phyloP scores from a whole-genome alignment of 371 early-diverging fungal species.

The Synchytrium microbalum region DNA sequence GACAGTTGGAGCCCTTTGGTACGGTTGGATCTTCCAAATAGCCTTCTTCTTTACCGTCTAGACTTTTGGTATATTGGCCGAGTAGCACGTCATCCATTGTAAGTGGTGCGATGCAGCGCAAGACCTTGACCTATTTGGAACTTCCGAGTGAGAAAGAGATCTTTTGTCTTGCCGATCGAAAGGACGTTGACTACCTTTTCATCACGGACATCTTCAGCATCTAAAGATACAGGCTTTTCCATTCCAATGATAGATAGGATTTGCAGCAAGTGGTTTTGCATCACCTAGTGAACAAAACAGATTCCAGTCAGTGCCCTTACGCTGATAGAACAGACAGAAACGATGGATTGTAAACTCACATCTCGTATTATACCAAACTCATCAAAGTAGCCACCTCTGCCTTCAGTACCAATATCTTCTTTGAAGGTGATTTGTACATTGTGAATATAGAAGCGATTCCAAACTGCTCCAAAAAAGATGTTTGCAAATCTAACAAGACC shows the following conservation, averaged over 20 bases:
- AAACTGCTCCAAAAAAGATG: conserved; percentile 82
- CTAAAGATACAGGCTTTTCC: conserved; percentile 81
- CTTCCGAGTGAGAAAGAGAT: too few species aligned
- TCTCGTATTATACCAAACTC: conserved; percentile 98
- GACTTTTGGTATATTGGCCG: conserved; percentile 75
- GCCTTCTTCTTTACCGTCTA: conserved; percentile 73
- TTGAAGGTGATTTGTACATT: conserved; percentile 98
- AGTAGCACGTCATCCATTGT: conserved; percentile 67
- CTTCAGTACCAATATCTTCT: conserved; percentile 96
- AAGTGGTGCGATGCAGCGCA: conserved; percentile 74
- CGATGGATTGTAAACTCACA: conserved; percentile 40
- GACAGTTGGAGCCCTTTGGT: conserved; percentile 69
- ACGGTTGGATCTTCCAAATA: conserved; percentile 88
- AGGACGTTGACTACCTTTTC: conserved; percentile 54
- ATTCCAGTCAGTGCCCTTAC: not conserved
- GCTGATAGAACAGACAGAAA: conserved; percentile 2
- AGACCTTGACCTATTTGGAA: conserved; percentile 74
- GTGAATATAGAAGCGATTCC: conserved; percentile 83
- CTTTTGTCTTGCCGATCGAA: not conserved
- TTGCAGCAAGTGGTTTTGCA: conserved; percentile 97
- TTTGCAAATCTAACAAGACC: conserved; percentile 65
- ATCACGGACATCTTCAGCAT: conserved; percentile 85
- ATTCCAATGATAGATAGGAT: conserved; percentile 87
- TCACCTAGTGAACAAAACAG: conserved; percentile 33
- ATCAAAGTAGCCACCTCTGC: conserved; percentile 99